A percentile compares a stretch with the other conserved stretches of the same genome.
Evolutionary conservation across 2,329 filamentous ascomycete species (phyloP).

Genomic region (Thelonectria rubi): DNA sequence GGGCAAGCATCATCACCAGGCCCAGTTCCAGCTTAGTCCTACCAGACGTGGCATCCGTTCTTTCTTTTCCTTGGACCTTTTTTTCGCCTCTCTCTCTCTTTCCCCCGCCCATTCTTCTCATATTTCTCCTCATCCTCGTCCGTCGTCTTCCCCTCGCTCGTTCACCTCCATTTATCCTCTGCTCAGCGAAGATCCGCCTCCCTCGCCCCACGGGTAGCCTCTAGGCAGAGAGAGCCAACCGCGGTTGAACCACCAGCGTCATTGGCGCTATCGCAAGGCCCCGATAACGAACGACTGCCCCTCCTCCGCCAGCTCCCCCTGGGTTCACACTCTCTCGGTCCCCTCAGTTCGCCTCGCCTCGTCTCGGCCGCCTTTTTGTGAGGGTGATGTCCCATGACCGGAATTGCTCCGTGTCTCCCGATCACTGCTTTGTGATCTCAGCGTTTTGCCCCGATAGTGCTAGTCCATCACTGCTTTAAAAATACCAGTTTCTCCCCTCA

Average conservation of each 20-base stretch:
- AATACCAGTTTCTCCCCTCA: slow-evolving; percentile 38
- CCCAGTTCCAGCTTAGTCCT: slow-evolving; percentile 34
- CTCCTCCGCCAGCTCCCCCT: slow-evolving; percentile 30
- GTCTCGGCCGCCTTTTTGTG: slow-evolving; percentile 27
- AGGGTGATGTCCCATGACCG: slow-evolving; percentile 37
- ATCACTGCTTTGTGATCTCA: slow-evolving; percentile 41
- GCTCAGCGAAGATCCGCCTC: slow-evolving; percentile 11
- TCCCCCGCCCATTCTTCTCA: slow-evolving; percentile 14
- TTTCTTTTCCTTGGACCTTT: slow-evolving; percentile 28
- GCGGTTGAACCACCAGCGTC: slow-evolving; percentile 40
- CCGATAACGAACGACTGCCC: slow-evolving; percentile 42
- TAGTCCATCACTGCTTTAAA: slow-evolving; percentile 40
- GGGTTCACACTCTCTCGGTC: slow-evolving; percentile 10
- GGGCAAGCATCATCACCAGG: slow-evolving; percentile 38
- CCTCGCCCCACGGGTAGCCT: slow-evolving; percentile 32
- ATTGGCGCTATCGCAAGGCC: slow-evolving; percentile 42
- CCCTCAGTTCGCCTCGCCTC: slow-evolving; percentile 13
- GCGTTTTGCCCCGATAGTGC: slow-evolving; percentile 42
- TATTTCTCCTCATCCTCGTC: slow-evolving; percentile 27
- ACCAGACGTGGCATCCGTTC: slow-evolving; percentile 42
- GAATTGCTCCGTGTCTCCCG: slow-evolving; percentile 36
- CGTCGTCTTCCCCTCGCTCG: slow-evolving; percentile 10
- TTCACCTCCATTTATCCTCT: slow-evolving; percentile 6
- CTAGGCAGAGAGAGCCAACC: slow-evolving; percentile 36
- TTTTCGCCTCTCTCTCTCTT: slow-evolving; percentile 27